Evolutionary conservation across 768 basidiomycete genomes (phyloP), one percentile per base, ranked within the genome.

Genomic region (Russula sp.): DNA sequence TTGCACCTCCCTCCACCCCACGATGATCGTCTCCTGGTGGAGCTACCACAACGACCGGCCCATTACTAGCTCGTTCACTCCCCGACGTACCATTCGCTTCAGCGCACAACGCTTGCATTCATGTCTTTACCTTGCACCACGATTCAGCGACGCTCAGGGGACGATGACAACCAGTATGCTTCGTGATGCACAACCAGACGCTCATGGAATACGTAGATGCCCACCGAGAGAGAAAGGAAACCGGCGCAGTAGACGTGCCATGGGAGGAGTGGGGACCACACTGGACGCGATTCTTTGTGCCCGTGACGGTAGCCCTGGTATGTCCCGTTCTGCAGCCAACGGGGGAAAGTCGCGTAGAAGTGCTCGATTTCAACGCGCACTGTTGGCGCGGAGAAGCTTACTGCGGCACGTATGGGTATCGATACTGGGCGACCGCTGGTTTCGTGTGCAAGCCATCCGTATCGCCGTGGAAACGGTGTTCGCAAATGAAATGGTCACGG

Each of bases 211-310:
- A 65, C 44, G 53, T 46, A 18, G 26, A 40, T n/a, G 6, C 49
- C 0, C 13, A 56, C 36, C 2, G 14, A 44, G 28, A 66, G 36
- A 1, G 66, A 66, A 1, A 64, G 49, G 24, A 36, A 36, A 30
- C 13, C 16, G 49, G 28, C 34, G 46, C 64, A 42, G 20, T 49
- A 38, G 48, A 61, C 14, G 67, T 75, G 26, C 69, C 66, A 0
- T 81, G 80, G 80, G 64, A 68, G 1, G 71, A 70, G 28, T 81
- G 80, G 80, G 80, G 79, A 5, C 75, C 67, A 3, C 53, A 54
- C 5, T 63, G 75, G 11, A 73, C 79, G 54, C 70, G 80, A 7
- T 72, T 76, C 60, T 24, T 79, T 11, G 66, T 68, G 14, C 71
- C 74, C 75, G 79, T 13, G 72, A n/a, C n/a, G n/a, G n/a, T n/a